A percentile compares a stretch with the other conserved stretches of the same genome.
Evolutionary conservation across 1,284 basidiomycete species (phyloP).

Genomic region (Fomitopsis palustris): DNA sequence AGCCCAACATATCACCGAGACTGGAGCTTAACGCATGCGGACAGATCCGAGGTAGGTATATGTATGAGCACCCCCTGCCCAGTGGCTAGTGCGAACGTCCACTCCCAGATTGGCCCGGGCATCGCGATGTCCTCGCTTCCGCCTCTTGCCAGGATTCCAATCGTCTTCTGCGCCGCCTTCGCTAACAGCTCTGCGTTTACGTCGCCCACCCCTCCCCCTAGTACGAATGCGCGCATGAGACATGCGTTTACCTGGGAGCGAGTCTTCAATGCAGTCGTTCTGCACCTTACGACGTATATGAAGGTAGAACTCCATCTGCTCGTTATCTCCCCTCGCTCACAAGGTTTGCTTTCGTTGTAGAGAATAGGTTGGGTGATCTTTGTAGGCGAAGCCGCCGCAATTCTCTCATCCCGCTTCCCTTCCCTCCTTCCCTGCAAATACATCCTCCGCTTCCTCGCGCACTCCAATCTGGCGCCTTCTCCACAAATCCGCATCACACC

Average conservation of each 20-base stretch:
- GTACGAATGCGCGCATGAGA: background rate
- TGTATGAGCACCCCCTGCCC: too few relatives aligned
- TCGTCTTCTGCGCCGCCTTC: background rate
- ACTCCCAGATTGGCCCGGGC: too few relatives aligned
- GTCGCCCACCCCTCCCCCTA: background rate
- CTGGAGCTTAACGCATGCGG: too few relatives aligned
- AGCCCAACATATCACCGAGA: too few relatives aligned
- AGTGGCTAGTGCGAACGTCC: too few relatives aligned
- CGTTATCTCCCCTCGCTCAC: background rate
- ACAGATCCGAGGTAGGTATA: too few relatives aligned
- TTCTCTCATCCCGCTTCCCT: slow-evolving; percentile 57
- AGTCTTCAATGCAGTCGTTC: background rate
- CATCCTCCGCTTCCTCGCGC: background rate
- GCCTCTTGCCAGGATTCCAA: too few relatives aligned
- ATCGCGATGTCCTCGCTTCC: too few relatives aligned
- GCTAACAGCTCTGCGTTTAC: background rate
- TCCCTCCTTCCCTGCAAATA: slow-evolving; percentile 35
- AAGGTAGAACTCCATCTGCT: background rate
- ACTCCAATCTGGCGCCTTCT: background rate
- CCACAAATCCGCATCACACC: slow-evolving; percentile 24
- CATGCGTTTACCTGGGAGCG: background rate
- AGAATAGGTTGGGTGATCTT: background rate
- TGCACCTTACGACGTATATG: background rate
- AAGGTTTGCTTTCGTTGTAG: background rate
- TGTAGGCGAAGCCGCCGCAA: slow-evolving; percentile 29